Percentiles rank a stretch among this genome's conserved stretches.
phyloP scores from a whole-genome alignment of 345 rosid genomes.

The Iberis pinnata region DNA sequence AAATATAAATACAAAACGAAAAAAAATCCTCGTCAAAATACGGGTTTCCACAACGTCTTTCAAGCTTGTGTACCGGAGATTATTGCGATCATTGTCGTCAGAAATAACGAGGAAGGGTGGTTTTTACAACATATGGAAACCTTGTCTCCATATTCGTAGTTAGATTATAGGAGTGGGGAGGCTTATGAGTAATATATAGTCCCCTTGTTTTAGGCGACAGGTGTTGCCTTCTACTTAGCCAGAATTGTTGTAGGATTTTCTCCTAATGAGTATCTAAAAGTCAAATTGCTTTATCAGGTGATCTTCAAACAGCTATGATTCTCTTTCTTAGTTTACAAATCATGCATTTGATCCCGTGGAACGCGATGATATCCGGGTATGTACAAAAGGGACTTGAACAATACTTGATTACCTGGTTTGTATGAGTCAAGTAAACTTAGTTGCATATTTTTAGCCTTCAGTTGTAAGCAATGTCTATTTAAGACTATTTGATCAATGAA shows the following conservation, averaged over 20 bases:
- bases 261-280: constrained; percentile 44
- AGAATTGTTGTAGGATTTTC: constrained; percentile 43
- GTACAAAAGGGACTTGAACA: constrained; percentile 47
- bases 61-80: constrained; percentile 30
- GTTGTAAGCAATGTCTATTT: too few species aligned
- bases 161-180: too few species aligned
- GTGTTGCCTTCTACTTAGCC: too few species aligned
- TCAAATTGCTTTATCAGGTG: constrained; percentile 50
- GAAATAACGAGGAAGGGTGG: constrained; percentile 27
- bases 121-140: constrained; percentile 32
- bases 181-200: too few species aligned
- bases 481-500: too few species aligned
- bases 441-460: too few species aligned
- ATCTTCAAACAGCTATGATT: constrained; percentile 37
- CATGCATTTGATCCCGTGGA: constrained; percentile 45
- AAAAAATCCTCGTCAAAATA: too few species aligned
- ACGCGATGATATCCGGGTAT: constrained; percentile 50
- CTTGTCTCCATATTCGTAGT: constrained; percentile 25
- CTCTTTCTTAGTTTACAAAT: constrained; percentile 32
- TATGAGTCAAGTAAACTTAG: too few species aligned
- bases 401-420: too few species aligned
- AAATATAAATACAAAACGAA: too few species aligned
- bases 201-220: too few species aligned
- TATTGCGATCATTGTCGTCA: constrained; percentile 22
- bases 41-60: too few species aligned